Conservation (phyloP, 495 filamentous ascomycete genomes). For the Corynascus novoguineensis region DNA sequence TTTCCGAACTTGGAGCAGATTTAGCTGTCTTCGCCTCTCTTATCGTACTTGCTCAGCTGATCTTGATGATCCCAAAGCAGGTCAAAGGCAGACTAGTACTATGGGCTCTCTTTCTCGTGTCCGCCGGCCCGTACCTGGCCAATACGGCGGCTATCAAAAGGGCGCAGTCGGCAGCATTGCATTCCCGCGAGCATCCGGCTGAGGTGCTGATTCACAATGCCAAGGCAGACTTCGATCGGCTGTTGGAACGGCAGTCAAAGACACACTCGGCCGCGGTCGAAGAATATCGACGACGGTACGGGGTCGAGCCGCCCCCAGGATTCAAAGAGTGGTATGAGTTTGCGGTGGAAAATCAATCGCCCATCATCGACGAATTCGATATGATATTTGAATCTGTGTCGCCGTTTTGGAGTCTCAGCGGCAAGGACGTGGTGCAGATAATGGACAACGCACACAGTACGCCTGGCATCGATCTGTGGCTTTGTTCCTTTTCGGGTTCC, state of each 20-base stretch:
- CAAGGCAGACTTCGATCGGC: constrained; percentile 31
- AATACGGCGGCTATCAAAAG: constrained; percentile 13
- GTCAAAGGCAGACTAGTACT: constrained; percentile 12
- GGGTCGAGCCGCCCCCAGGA: constrained; percentile 49
- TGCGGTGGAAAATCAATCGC: constrained; percentile 51
- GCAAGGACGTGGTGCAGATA: constrained; percentile 17
- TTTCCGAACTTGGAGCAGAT: constrained; percentile 15
- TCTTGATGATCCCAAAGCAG: constrained; percentile 23
- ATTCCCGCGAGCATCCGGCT: constrained; percentile 39
- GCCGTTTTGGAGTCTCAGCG: constrained; percentile 28
- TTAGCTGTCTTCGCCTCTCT: constrained; percentile 17
- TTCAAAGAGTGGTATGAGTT: constrained; percentile 64
- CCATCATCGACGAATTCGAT: constrained; percentile 71
- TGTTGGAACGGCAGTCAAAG: constrained; percentile 44
- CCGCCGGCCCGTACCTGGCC: constrained; percentile 19
- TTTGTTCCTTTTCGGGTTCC: constrained; percentile 18
- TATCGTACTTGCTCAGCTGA: constrained; percentile 17
- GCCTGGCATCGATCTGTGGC: constrained; percentile 24
- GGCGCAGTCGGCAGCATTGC: constrained; percentile 1
- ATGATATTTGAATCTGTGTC: constrained; percentile 26
- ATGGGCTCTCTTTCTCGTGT: constrained; percentile 17
- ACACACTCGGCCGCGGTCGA: constrained; percentile 37
- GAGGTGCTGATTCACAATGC: constrained; percentile 40
- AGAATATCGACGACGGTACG: constrained; percentile 52
- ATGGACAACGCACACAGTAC: constrained; percentile 12